Percentiles rank a stretch among this genome's conserved stretches.
Evolutionary conservation across 1,284 basidiomycete genomes (phyloP).

Genomic region (Ustilago hordei): DNA sequence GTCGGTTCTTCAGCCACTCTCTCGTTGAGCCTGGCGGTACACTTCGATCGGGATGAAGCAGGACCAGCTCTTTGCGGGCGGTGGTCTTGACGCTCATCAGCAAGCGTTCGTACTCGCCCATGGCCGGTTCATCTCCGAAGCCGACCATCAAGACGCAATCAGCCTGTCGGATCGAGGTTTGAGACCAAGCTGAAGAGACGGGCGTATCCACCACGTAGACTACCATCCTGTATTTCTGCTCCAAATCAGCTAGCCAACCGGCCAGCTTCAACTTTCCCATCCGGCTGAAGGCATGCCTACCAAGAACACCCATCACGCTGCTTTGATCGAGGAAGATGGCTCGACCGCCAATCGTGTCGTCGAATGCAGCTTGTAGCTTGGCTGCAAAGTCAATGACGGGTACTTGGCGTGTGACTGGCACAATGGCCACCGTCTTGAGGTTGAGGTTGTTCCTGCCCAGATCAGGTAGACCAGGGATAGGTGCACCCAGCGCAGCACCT

Average conservation of each 20-base stretch:
- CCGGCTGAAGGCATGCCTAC: conserved; percentile 67
- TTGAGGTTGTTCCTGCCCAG: conserved; percentile 86
- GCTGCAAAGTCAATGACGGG: conserved; percentile 67
- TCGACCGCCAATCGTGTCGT: conserved; percentile 62
- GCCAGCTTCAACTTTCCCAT: conserved; percentile 69
- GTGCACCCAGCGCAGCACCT: conserved; percentile 44
- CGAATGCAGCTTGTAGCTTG: conserved; percentile 63
- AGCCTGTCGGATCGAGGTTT: conserved; percentile 75
- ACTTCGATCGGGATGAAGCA: conserved; percentile 90
- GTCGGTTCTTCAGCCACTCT: conserved; percentile 94
- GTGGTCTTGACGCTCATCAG: conserved; percentile 92
- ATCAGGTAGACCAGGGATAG: conserved; percentile 62
- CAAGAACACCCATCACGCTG: conserved; percentile 67
- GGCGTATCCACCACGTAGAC: conserved; percentile 68
- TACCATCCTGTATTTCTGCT: conserved; percentile 66
- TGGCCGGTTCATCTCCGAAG: conserved; percentile 79
- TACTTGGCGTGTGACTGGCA: conserved; percentile 73
- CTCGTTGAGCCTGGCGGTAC: conserved; percentile 92
- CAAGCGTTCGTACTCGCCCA: conserved; percentile 92
- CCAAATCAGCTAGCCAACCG: conserved; percentile 67
- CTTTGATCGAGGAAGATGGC: conserved; percentile 66
- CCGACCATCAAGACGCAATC: conserved; percentile 96
- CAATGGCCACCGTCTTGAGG: conserved; percentile 88
- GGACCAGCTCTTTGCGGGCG: conserved; percentile 92
- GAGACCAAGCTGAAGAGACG: conserved; percentile 67